Base-by-base conservation (phyloP, 805 yeast species). In the Metschnikowia hibisci region DNA sequence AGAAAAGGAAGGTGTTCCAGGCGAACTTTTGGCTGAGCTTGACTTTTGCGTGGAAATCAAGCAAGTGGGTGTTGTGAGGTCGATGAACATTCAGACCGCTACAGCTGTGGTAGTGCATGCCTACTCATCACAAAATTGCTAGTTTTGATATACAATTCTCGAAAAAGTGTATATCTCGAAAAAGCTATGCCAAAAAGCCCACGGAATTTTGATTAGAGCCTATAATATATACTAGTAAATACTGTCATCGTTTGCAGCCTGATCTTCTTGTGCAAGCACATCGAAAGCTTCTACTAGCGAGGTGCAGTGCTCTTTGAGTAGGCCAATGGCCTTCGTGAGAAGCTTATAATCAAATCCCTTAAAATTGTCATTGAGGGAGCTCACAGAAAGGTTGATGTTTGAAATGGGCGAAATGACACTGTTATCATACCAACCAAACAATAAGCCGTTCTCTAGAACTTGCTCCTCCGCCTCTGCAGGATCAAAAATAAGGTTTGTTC, bases 51-150 rank as follows among this genome's bases (percentile, higher is more conserved):
- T 91, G 32, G 96, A 90, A 57, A 90, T 90, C 53, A 87, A 88
- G 58, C 98, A 90, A 60, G 82, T 80, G 32, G 98, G 98, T 12
- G 89, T 90, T 13, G 81, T 91, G 32, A 74, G 98, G 52, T 89
- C 96, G 1, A 90, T 90, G 98, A 90, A 90, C 57, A 90, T 90
- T 48, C 98, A 90, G 66, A 90, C 97, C 0, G 98, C 97, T 1
- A 82, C 97, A 0, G 98, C 97, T 0, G 89, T 90, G 15, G 79
- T 90, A 40, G 96, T 89, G 6, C 95, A 90, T 63, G 93, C 96
- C 0, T 90, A 91, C 56, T 81, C 95, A 1, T 60, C 74, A 14
- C 87, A 82, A 55, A 83, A 82, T 54, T 80, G 84, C 57, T 20
- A 20, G 23, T 20, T 6, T 2, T 20, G 23, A 8, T 3, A 8